Percentiles rank a stretch among this genome's conserved stretches.
Conservation (phyloP, 495 filamentous ascomycete genomes). For the Aspergillus olivimuriae region DNA sequence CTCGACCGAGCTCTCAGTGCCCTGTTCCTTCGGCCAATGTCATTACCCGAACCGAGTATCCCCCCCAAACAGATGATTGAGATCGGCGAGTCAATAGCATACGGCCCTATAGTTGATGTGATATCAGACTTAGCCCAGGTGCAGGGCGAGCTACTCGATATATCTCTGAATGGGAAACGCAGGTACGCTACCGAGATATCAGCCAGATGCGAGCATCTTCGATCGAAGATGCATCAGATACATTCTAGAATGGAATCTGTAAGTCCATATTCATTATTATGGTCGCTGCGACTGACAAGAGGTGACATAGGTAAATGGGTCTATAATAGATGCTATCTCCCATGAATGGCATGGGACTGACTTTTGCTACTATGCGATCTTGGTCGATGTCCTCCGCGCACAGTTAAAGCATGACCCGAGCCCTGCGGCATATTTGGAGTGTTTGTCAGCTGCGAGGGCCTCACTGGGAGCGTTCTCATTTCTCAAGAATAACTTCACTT, state of each 20-base stretch:
- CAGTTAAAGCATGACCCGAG: constrained; percentile 16
- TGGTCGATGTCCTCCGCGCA: constrained; percentile 26
- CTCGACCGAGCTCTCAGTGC: constrained; percentile 23
- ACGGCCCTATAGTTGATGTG: constrained; percentile 15
- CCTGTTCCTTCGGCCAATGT: constrained; percentile 20
- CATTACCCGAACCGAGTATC: constrained; percentile 15
- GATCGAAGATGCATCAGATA: constrained; percentile 18
- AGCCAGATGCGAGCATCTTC: constrained; percentile 8
- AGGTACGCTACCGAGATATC: neutral
- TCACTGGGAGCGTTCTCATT: constrained; percentile 21
- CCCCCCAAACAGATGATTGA: constrained; percentile 12
- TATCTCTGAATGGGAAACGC: neutral
- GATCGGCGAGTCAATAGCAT: constrained; percentile 6
- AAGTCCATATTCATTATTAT: constrained; percentile 4
- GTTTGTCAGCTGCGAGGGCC: constrained; percentile 18
- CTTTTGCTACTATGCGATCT: constrained; percentile 25
- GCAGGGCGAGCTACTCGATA: constrained; percentile 14
- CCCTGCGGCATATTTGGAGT: constrained; percentile 20
- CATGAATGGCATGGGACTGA: constrained; percentile 20
- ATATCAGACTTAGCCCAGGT: constrained; percentile 21
- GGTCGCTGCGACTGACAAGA: neutral
- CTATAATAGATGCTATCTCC: constrained; percentile 8
- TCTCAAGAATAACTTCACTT: constrained; percentile 14
- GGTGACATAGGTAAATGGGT: constrained; percentile 9
- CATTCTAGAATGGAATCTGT: constrained; percentile 16